Conservation (phyloP, 495 filamentous ascomycete genomes). For the Aspergillus coremiiformis region DNA sequence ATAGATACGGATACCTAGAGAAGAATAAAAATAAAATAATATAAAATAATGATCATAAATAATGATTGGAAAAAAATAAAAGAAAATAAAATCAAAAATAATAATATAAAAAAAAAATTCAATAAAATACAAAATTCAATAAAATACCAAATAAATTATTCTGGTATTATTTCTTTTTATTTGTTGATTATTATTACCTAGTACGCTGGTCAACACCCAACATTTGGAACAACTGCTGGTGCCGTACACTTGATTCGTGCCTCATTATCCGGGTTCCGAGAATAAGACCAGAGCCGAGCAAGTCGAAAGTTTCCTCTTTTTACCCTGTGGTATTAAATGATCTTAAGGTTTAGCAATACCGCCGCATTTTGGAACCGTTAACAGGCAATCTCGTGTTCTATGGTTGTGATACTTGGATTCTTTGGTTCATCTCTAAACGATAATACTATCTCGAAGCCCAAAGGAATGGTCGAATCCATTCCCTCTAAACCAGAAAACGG, state of each 20-base stretch:
- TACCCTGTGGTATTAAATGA: background rate
- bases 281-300: conserved; percentile 15
- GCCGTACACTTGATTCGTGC: conserved; percentile 17
- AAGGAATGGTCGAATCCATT: conserved; percentile 6
- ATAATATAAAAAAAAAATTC: too few species aligned
- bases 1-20: too few species aligned
- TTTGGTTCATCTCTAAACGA: background rate
- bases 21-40: conserved; percentile 5
- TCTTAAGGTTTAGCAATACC: background rate
- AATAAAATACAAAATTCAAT: too few species aligned
- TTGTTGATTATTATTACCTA: conserved; percentile 6
- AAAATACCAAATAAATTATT: background rate
- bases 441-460: background rate
- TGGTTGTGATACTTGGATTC: background rate
- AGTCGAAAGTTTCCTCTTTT: background rate
- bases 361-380: background rate
- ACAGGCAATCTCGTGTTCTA: background rate
- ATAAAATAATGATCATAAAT: background rate
- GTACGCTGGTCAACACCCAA: conserved; percentile 8
- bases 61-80: background rate
- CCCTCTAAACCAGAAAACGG: conserved; percentile 13
- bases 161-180: background rate
- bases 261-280: conserved; percentile 17
- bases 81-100: background rate
- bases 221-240: conserved; percentile 14